Percentiles rank a stretch among this genome's conserved stretches.
Conservation (phyloP, 345 rosid genomes). For the Camelina sativa region DNA sequence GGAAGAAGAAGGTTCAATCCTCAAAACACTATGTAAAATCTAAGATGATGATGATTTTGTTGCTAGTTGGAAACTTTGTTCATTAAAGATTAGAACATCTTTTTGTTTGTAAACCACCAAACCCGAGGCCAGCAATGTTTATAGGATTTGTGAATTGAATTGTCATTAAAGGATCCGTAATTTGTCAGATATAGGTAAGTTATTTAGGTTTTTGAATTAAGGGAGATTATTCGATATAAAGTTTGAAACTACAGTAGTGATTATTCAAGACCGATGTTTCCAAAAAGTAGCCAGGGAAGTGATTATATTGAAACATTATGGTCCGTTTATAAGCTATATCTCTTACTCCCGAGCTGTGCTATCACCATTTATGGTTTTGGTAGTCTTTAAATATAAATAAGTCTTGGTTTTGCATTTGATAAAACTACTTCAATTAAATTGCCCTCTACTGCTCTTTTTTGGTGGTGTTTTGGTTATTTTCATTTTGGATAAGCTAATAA, state of each 20-base stretch:
- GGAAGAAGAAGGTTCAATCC: slow-evolving; percentile 79
- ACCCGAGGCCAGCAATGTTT: slow-evolving; percentile 4
- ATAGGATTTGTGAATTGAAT: slow-evolving; percentile 25
- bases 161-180: slow-evolving; percentile 2
- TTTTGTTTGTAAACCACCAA: slow-evolving; percentile 29
- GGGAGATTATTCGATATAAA: too few relatives aligned
- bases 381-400: too few relatives aligned
- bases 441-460: too few relatives aligned
- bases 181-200: background rate
- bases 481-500: too few relatives aligned
- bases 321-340: too few relatives aligned
- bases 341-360: too few relatives aligned
- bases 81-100: background rate
- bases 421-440: too few relatives aligned
- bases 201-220: background rate
- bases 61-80: slow-evolving; percentile 28
- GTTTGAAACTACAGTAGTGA: too few relatives aligned
- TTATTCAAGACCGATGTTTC: background rate
- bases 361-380: too few relatives aligned
- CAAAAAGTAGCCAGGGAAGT: background rate
- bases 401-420: too few relatives aligned
- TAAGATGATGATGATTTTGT: slow-evolving; percentile 5
- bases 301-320: too few relatives aligned
- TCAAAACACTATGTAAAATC: slow-evolving; percentile 69
- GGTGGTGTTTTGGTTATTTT: too few relatives aligned